Conservation (phyloP, 2,329 filamentous ascomycete genomes). For the Acephala macrosclerotiorum region DNA sequence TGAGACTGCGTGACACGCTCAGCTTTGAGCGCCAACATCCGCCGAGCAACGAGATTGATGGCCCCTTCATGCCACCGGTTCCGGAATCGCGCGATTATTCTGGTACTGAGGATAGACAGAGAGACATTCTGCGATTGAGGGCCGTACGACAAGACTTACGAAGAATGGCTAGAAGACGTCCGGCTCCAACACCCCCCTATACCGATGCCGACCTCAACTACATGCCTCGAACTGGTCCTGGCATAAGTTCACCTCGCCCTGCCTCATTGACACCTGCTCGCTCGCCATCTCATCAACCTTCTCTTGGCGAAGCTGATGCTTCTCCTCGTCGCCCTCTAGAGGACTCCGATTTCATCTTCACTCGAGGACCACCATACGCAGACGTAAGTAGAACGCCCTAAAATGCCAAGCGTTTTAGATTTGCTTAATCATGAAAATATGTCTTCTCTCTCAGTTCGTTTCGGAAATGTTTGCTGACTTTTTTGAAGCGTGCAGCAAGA, state of each 20-base stretch:
- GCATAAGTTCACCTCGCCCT: slow-evolving; percentile 26
- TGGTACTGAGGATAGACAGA: slow-evolving; percentile 32
- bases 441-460: background rate
- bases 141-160: slow-evolving; percentile 32
- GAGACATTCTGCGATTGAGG: slow-evolving; percentile 31
- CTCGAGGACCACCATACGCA: slow-evolving; percentile 3
- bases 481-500: slow-evolving; percentile 7
- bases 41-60: slow-evolving; percentile 32
- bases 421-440: no score
- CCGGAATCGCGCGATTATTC: slow-evolving; percentile 41
- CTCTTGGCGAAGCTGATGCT: slow-evolving; percentile 13
- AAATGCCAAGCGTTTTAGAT: no score
- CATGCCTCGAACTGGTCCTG: slow-evolving; percentile 24
- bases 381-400: slow-evolving; percentile 25
- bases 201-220: slow-evolving; percentile 33
- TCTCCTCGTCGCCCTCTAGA: slow-evolving; percentile 21
- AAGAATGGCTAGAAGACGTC: slow-evolving; percentile 34
- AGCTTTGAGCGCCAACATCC: slow-evolving; percentile 34
- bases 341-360: slow-evolving; percentile 23
- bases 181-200: slow-evolving; percentile 37
- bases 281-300: slow-evolving; percentile 27
- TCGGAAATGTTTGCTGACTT: background rate
- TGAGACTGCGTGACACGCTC: slow-evolving; percentile 31
- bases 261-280: slow-evolving; percentile 32
- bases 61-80: slow-evolving; percentile 40